Percentiles rank a stretch among this genome's conserved stretches.
Conservation (phyloP, 768 basidiomycete species). For the Rhodosporidiobolus sp. region DNA sequence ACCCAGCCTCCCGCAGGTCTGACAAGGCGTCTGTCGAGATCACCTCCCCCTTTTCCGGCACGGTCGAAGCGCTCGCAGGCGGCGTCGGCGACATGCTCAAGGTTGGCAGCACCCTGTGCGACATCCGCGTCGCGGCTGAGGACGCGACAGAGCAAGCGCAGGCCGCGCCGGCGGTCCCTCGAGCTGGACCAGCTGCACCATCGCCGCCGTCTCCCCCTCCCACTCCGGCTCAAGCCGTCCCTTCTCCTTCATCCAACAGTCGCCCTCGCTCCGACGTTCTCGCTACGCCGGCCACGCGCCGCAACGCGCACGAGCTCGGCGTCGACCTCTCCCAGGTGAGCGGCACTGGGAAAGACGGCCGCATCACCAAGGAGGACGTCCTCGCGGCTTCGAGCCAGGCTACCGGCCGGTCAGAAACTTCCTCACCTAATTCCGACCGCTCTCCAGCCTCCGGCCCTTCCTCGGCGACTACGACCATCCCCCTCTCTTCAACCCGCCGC, state of each 20-base stretch:
- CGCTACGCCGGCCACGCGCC: slow-evolving; percentile 72
- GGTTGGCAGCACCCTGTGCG: slow-evolving; percentile 71
- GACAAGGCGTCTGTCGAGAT: slow-evolving; percentile 91
- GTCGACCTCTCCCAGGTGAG: slow-evolving; percentile 63
- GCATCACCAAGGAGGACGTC: slow-evolving; percentile 71
- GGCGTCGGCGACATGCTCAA: slow-evolving; percentile 72
- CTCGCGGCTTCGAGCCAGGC: slow-evolving; percentile 6
- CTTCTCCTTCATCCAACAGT: not conserved
- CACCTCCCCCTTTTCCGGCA: slow-evolving; percentile 77
- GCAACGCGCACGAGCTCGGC: slow-evolving; percentile 65
- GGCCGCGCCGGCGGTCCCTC: slow-evolving; percentile 54
- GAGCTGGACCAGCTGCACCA: too few species aligned
- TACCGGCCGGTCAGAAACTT: too few species aligned
- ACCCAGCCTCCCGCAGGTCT: slow-evolving; percentile 55
- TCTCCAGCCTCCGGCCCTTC: too few species aligned
- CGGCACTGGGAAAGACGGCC: slow-evolving; percentile 70
- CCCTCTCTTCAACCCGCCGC: slow-evolving; percentile 67
- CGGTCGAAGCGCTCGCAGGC: slow-evolving; percentile 68
- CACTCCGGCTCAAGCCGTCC: not conserved
- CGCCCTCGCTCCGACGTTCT: slow-evolving; percentile 52
- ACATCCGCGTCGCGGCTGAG: slow-evolving; percentile 59
- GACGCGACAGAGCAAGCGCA: not conserved
- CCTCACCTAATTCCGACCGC: too few species aligned
- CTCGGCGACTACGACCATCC: not conserved
- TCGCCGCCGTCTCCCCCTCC: slow-evolving; percentile 17